phyloP scores from a whole-genome alignment of 2,329 filamentous ascomycete genomes.

The Periglandula ipomoeae region DNA sequence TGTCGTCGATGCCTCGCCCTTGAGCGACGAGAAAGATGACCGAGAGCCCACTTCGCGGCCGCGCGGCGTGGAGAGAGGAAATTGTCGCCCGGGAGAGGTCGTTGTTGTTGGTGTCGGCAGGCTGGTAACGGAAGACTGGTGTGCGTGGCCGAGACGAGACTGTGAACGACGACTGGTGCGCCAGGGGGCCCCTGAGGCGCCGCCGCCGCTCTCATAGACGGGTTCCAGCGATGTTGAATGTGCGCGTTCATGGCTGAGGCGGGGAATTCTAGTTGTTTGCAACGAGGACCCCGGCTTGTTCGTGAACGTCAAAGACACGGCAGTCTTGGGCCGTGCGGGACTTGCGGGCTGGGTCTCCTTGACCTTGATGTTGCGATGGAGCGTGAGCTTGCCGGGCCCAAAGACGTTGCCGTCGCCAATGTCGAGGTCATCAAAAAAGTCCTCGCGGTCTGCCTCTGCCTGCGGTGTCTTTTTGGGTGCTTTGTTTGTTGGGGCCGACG shows the following conservation, averaged over 20 bases:
- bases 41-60: conserved; percentile 51
- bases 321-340: conserved; percentile 61
- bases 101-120: conserved; percentile 53
- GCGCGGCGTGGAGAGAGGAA: conserved; percentile 50
- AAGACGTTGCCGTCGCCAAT: conserved; percentile 78
- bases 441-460: conserved; percentile 50
- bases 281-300: conserved; percentile 49
- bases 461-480: conserved; percentile 21
- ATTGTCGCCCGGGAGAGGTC: conserved; percentile 42
- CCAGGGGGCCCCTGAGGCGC: conserved; percentile 56
- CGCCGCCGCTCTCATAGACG: conserved; percentile 82
- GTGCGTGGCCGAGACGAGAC: conserved; percentile 59
- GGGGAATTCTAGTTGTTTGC: conserved; percentile 68
- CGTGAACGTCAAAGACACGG: conserved; percentile 84
- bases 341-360: conserved; percentile 63
- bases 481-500: background rate
- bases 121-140: conserved; percentile 59
- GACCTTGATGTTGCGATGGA: conserved; percentile 87
- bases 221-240: conserved; percentile 72
- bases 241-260: conserved; percentile 63
- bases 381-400: conserved; percentile 66
- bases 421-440: conserved; percentile 80
- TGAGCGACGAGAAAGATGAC: conserved; percentile 42
- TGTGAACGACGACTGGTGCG: conserved; percentile 48
- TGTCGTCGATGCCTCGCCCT: conserved; percentile 54